Evolutionary conservation across 805 yeast genomes (phyloP).

Genomic region (Yamadazyma laniorum): DNA sequence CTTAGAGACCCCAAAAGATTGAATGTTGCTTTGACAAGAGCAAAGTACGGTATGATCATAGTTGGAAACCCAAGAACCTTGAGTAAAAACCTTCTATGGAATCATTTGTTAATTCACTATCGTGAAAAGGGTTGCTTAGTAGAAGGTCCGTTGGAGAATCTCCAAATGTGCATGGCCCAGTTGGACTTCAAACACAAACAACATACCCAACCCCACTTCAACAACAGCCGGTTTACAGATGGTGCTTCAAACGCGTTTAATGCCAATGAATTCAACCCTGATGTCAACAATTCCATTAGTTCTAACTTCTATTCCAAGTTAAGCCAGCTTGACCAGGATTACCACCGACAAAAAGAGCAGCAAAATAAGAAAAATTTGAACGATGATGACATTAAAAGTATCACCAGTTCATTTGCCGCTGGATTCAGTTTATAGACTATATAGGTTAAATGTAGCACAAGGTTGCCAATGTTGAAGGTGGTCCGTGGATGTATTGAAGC

Average conservation of each 20-base stretch:
- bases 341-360: slow-evolving; percentile 4
- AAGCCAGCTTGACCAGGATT: slow-evolving; percentile 18
- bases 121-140: slow-evolving; percentile 85
- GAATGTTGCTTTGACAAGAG: slow-evolving; percentile 45
- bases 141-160: slow-evolving; percentile 80
- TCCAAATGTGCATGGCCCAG: slow-evolving; percentile 70
- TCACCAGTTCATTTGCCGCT: slow-evolving; percentile 40
- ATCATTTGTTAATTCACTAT: slow-evolving; percentile 69
- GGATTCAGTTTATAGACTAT: slow-evolving; percentile 22
- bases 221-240: background rate
- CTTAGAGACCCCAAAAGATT: slow-evolving; percentile 44
- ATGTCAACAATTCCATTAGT: slow-evolving; percentile 18
- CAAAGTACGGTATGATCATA: slow-evolving; percentile 46
- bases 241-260: slow-evolving; percentile 17
- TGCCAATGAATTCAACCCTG: slow-evolving; percentile 14
- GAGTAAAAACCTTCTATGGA: slow-evolving; percentile 73
- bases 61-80: slow-evolving; percentile 84
- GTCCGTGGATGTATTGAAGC: too few relatives aligned
- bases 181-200: slow-evolving; percentile 30
- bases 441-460: too few relatives aligned
- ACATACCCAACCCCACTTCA: background rate
- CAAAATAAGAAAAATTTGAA: background rate
- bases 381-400: slow-evolving; percentile 36
- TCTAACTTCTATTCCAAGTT: slow-evolving; percentile 36
- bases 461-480: too few relatives aligned